Evolutionary conservation across 306 rosid genomes (phyloP), one percentile per base, ranked within the genome.

Genomic region (Dryas octopetala): DNA sequence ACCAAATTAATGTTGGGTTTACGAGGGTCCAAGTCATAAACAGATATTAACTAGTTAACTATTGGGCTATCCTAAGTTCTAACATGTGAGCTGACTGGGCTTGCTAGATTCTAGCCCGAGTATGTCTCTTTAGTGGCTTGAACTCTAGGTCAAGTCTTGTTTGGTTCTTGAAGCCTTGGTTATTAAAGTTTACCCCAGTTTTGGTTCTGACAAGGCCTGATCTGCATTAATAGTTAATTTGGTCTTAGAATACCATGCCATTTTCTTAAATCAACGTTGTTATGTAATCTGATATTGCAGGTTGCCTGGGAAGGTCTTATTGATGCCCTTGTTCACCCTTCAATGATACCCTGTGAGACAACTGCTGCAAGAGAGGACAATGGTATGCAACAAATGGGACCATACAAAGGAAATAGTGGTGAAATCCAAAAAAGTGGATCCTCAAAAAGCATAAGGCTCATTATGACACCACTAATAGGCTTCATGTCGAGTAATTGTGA

Each of bases 241-340:
- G 12, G 65, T 38, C 43, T 70, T 23, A 71, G 52, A 71, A 23
- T 71, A 44, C 14, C 7, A 43, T 44, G 53, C 50, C 45, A 75
- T 51, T 10, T 52, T 64, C 53, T 75, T 41, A 1, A 71, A 12
- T 14, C 55, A 63, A 68, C 23, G 73, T 52, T 49, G 40, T 62
- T 60, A 67, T 15, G 40, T 48, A 44, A 32, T 44, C 50, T 62
- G 48, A 46, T 50, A 40, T 52, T 79, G 49, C 85, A 91, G 98
- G 93, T 88, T 80, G 91, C 97, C 45, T 93, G 98, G 97, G 91
- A 89, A 87, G 92, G 96, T 73, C 89, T 91, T 77, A 82, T 88
- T 26, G 92, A 93, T 76, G 92, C 98, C 40, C 94, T 93, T 65
- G 79, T 89, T 88, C 82, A 73, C 76, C 76, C 77, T 67, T 79